Base-by-base conservation (phyloP, 2,329 filamentous ascomycete species). In the Tothia fuscella region DNA sequence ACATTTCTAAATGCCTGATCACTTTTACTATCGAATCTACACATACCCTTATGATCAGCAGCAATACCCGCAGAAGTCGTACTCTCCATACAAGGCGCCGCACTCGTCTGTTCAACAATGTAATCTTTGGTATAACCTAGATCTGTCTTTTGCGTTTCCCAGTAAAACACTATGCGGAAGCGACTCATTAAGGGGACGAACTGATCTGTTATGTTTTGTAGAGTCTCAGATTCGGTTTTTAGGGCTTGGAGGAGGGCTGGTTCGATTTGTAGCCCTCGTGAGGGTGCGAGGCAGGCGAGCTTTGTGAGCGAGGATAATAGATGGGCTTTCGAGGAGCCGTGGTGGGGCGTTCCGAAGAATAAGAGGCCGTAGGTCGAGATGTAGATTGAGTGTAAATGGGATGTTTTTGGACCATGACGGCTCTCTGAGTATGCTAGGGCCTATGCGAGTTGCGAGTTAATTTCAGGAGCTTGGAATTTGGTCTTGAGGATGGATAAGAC, bases 181-280 rank as follows among this genome's bases (percentile, higher is more conserved):
- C 51, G 49, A 36, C 52, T 48, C 54, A 63, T 61, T 41, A 61
- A 32, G 3, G 61, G 57, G 6, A 49, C 51, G 43, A 63, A 65
- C 33, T 58, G 49, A 44, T 60, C 58, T 4, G 55, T 61, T 46
- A 64, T 59, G 36, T 61, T 58, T 47, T 62, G 56, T 12, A 64
- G 48, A 19, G 53, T 54, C 40, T 64, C 59, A 5, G 60, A 64
- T 16, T 58, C 64, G 43, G 65, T 62, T 44, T 70, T 61, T n/a
- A 78, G 57, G 2, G 70, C 72, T 51, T 64, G 67, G 6, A 76
- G 61, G 26, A 80, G 56, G 0, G 70, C 68, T 7, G 71, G 48
- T 25, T 58, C 50, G 22, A 52, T 49, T 16, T 53, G 41, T 3
- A 51, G 17, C 10, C 54, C 45, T 16, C 41, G 44, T 24, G 48